A percentile compares a stretch with the other conserved stretches of the same genome.
Conservation (phyloP, 1,139 yeast species). For the Candida mesenterica region DNA sequence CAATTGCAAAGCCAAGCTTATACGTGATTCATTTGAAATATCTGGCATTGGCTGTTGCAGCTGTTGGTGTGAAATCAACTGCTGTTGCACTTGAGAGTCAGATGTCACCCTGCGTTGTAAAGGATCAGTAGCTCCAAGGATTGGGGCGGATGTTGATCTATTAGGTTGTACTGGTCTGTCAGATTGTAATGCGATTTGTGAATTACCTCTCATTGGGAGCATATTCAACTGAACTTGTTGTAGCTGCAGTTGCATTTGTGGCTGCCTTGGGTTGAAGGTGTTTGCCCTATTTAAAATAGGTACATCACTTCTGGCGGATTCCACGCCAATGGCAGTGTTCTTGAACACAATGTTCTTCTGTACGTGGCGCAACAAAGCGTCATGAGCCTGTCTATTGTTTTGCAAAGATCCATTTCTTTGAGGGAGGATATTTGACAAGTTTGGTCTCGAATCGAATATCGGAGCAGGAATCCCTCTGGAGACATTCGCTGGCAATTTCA, state of each 20-base stretch:
- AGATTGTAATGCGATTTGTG: neutral
- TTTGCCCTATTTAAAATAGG: neutral
- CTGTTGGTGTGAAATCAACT: constrained; percentile 7
- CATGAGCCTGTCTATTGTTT: constrained; percentile 8
- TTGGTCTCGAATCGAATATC: constrained; percentile 5
- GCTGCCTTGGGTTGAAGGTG: neutral
- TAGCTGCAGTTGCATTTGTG: neutral
- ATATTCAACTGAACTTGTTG: too few relatives aligned
- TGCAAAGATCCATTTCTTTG: constrained; percentile 21
- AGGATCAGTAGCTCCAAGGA: constrained; percentile 1
- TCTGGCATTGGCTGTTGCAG: constrained; percentile 3
- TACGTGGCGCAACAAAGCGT: constrained; percentile 9
- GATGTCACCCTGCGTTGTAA: neutral
- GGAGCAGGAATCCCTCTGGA: neutral
- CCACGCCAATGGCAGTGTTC: neutral
- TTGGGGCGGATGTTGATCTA: constrained; percentile 7
- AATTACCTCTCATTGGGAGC: too few relatives aligned
- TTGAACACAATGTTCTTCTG: constrained; percentile 21
- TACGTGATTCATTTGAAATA: constrained; percentile 35
- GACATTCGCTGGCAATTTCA: neutral
- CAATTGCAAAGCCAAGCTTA: constrained; percentile 51
- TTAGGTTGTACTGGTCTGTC: neutral
- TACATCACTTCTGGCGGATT: neutral
- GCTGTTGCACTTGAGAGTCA: constrained; percentile 4
- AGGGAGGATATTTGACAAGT: constrained; percentile 8